Base-by-base conservation (phyloP, 371 early-diverging fungal species). In the Coemansia sp. region DNA sequence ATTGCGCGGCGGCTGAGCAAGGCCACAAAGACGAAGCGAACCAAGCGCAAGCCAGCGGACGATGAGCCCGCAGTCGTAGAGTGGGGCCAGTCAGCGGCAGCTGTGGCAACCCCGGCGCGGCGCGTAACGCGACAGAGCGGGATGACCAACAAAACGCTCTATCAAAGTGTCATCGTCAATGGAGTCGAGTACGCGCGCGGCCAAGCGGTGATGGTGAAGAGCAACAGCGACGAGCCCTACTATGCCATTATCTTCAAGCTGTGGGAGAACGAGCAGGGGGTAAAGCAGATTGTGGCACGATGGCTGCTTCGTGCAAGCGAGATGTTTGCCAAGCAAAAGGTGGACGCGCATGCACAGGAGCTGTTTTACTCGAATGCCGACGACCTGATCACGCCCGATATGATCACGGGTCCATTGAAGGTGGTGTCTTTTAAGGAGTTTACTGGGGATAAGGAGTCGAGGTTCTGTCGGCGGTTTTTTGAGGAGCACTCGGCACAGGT, bases 261-360 rank as follows among this genome's bases (percentile, higher is more conserved):
- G 38, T 82, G 82, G 80, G 77, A 82, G 67, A 79, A 78, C 44
- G 82, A 83, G 46, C 62, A 61, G n/a, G 78, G 81, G 7, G 69
- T 61, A 18, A 66, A 65, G 46, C 68, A 79, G 47, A 56, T 77
- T 32, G 69, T 75, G 7, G 80, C 79, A 36, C 81, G 83, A 0
- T 83, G 83, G 83, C 78, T 83, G 53, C 66, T 80, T 48, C 82
- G 81, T 3, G 68, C 58, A 2, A 48, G 34, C 58, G 74, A 74
- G 34, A 69, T 74, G 65, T 61, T 37, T 29, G 32, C 61, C 9
- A 37, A 24, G 24, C 65, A 62, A 10, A 68, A 62, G 10, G 63
- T 80, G 16, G 68, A 46, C 11, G 66, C 58, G 4, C 79, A 72
- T 36, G 36, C 53, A 1, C 64, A 64, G 29, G 81, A 81, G 51